These are phyloP conservation scores for Penicillium manginii DNA, from an alignment of 495 filamentous ascomycete genomes.

Conservation along the genomic window DNA sequence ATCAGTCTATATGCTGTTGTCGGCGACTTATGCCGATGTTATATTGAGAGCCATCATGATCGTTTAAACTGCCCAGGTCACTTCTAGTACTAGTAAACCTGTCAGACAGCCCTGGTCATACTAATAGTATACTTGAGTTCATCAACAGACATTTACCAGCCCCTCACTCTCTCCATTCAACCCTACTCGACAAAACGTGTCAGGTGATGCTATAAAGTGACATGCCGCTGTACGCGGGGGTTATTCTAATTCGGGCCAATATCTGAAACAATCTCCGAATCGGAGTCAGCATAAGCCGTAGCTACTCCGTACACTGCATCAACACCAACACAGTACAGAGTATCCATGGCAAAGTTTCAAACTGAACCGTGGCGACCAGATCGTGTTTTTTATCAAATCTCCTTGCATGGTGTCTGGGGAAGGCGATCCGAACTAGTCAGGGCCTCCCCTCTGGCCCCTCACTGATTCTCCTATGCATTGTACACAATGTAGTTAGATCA, in stretches of 20 bases:
- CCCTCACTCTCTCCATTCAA: not conserved
- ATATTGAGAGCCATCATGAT: no score
- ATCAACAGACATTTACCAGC: not conserved
- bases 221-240: not conserved
- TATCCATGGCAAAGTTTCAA: constrained; percentile 13
- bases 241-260: constrained; percentile 7
- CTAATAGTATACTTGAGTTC: not conserved
- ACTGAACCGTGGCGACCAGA: constrained; percentile 17
- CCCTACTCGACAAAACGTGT: not conserved
- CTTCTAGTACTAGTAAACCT: not conserved
- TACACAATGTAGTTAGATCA: constrained; percentile 7
- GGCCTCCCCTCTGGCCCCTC: constrained; percentile 14
- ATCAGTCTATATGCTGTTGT: no score
- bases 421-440: not conserved
- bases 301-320: not conserved
- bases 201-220: not conserved
- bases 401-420: constrained; percentile 26
- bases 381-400: constrained; percentile 12
- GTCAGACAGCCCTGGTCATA: not conserved
- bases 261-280: constrained; percentile 19
- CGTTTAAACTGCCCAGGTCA: no score
- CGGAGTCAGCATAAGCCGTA: not conserved
- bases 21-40: no score
- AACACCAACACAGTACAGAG: constrained; percentile 18
- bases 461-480: constrained; percentile 15